Conservation (phyloP, 2,329 filamentous ascomycete species). For the Verticillium klebahnii region DNA sequence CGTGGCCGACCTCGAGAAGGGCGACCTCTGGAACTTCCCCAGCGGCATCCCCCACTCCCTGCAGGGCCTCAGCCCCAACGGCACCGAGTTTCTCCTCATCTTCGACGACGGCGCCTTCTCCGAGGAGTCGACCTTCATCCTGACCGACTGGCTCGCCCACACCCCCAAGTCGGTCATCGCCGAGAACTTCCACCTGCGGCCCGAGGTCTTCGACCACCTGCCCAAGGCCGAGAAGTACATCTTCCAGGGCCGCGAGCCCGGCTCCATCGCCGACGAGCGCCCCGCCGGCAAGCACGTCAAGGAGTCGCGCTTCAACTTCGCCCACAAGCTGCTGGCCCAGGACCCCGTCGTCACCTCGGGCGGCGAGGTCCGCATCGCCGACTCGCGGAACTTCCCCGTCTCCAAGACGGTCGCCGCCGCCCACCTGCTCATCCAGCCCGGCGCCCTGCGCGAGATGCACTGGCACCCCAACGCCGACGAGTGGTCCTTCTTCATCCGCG, state of each 20-base stretch:
- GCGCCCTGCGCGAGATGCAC: conserved; percentile 73
- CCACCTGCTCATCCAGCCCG: conserved; percentile 65
- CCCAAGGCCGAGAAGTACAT: conserved; percentile 70
- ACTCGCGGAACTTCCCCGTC: conserved; percentile 71
- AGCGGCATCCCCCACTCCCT: conserved; percentile 73
- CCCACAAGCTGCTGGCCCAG: conserved; percentile 67
- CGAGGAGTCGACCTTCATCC: conserved; percentile 64
- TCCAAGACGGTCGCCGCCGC: conserved; percentile 70
- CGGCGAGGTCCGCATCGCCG: conserved; percentile 68
- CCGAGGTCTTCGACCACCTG: conserved; percentile 65
- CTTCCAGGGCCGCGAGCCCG: conserved; percentile 64
- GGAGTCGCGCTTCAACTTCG: conserved; percentile 64
- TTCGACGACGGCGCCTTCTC: conserved; percentile 48
- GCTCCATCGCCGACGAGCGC: conserved; percentile 60
- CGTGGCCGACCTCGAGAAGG: conserved; percentile 70
- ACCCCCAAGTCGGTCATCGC: conserved; percentile 67
- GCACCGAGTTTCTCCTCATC: conserved; percentile 33
- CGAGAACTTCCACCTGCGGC: conserved; percentile 71
- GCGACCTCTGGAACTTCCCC: conserved; percentile 80
- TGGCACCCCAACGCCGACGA: conserved; percentile 79
- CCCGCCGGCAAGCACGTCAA: conserved; percentile 58
- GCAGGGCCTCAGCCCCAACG: conserved; percentile 28
- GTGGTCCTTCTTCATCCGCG: conserved; percentile 75
- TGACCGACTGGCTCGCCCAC: conserved; percentile 70
- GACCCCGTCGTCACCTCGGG: conserved; percentile 61